Conservation (phyloP, 2,329 filamentous ascomycete species). For the Dactylella cylindrospora region DNA sequence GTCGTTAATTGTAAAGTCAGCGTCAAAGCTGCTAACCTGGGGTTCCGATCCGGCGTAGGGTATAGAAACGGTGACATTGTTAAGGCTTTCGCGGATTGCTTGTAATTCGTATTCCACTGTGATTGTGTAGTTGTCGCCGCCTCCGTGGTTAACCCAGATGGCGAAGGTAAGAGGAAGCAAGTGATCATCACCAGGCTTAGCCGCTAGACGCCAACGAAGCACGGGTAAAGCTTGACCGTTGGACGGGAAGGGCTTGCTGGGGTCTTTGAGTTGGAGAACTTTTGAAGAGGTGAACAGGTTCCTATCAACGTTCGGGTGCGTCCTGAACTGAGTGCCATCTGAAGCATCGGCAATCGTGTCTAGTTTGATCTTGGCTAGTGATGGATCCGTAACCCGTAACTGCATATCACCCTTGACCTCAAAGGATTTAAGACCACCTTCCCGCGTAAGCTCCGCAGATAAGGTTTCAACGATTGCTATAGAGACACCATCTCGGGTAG, state of each 20-base stretch:
- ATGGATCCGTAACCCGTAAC: conserved; percentile 82
- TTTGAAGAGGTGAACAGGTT: conserved; percentile 79
- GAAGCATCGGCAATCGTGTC: conserved; percentile 69
- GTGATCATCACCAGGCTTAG: conserved; percentile 74
- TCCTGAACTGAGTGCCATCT: conserved; percentile 70
- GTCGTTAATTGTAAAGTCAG: conserved; percentile 87
- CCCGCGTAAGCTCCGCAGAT: conserved; percentile 80
- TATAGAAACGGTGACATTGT: conserved; percentile 83
- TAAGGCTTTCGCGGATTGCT: conserved; percentile 68
- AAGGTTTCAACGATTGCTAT: conserved; percentile 88
- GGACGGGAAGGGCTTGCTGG: conserved; percentile 82
- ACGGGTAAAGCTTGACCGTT: conserved; percentile 87
- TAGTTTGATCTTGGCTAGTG: conserved; percentile 88
- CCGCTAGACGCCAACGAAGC: conserved; percentile 74
- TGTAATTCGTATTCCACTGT: conserved; percentile 96
- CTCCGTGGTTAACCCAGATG: conserved; percentile 92
- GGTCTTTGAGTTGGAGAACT: conserved; percentile 85
- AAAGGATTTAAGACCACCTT: conserved; percentile 82
- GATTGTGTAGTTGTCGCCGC: conserved; percentile 77
- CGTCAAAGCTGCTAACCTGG: conserved; percentile 87
- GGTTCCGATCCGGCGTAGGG: conserved; percentile 85
- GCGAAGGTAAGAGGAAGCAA: conserved; percentile 93
- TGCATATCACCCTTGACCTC: conserved; percentile 90
- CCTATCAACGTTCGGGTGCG: conserved; percentile 95
- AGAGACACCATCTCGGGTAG: conserved; percentile 82